Evolutionary conservation across 345 rosid genomes (phyloP).

Genomic region (Acer yangbiense): DNA sequence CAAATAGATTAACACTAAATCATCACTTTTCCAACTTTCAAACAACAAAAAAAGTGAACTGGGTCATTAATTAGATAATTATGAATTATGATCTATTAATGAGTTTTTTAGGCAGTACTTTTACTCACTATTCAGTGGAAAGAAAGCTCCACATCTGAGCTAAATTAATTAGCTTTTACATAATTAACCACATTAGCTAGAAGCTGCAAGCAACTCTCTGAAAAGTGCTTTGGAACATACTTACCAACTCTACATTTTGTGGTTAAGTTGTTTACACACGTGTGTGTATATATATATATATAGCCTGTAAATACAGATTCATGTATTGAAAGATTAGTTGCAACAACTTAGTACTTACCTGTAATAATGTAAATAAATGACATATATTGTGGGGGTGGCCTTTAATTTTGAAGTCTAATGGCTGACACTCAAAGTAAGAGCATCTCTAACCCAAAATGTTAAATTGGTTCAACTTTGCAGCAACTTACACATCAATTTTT

Average conservation of each 20-base stretch:
- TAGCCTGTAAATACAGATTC: background rate
- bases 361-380: too few species aligned
- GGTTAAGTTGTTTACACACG: background rate
- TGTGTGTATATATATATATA: too few species aligned
- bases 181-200: background rate
- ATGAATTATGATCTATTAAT: too few species aligned
- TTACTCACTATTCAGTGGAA: too few species aligned
- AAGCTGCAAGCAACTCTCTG: background rate
- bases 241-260: background rate
- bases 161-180: too few species aligned
- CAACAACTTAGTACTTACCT: slow-evolving; percentile 2
- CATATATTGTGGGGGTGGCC: background rate
- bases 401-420: background rate
- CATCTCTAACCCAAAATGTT: too few species aligned
- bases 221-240: background rate
- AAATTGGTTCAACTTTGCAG: too few species aligned
- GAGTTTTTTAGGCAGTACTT: too few species aligned
- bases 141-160: too few species aligned
- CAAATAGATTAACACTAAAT: background rate
- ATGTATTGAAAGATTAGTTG: slow-evolving; percentile 7
- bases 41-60: background rate
- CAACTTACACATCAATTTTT: too few species aligned
- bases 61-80: too few species aligned
- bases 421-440: background rate
- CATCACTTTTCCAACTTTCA: background rate